Percentiles rank a stretch among this genome's conserved stretches.
These are phyloP conservation scores for Chrysanthemum seticuspe DNA, from an alignment of 129 eudicot species.

Conservation along the genomic window DNA sequence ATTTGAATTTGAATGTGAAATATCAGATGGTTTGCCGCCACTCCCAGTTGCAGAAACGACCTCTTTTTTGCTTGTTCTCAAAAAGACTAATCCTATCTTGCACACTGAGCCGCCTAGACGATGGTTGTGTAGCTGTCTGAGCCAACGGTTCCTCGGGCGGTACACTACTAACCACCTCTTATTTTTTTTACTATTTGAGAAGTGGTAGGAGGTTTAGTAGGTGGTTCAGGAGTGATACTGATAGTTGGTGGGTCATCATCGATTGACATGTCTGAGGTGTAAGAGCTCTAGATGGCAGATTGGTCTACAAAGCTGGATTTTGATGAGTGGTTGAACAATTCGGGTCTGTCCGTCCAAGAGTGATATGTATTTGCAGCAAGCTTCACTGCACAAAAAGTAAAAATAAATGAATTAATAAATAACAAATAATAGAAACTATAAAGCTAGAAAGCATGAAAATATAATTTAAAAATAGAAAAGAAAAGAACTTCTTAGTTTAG, in stretches of 20 bases:
- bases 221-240: conserved; percentile 1
- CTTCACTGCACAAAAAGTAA: conserved; percentile 59
- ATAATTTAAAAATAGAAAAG: neutral
- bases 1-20: conserved; percentile 37
- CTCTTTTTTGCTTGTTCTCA: conserved; percentile 90
- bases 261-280: conserved; percentile 90
- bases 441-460: neutral
- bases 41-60: conserved; percentile 56
- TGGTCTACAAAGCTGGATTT: conserved; percentile 47
- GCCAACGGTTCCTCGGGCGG: conserved; percentile 24
- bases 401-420: neutral
- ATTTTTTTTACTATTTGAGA: conserved; percentile 45
- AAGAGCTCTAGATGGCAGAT: conserved; percentile 59
- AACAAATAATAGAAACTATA: no score
- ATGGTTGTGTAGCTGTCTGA: conserved; percentile 44
- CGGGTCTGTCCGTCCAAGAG: conserved; percentile 64
- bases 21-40: conserved; percentile 76
- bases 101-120: conserved; percentile 84
- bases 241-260: conserved; percentile 53
- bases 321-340: conserved; percentile 46
- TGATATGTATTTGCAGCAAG: conserved; percentile 72
- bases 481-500: conserved; percentile 59
- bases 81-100: conserved; percentile 89
- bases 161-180: conserved; percentile 33
- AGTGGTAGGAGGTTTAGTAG: conserved; percentile 17